These are phyloP conservation scores for Phytophthora sp. DNA, from an alignment of 352 stramenopile species.

Conservation along the genomic window DNA sequence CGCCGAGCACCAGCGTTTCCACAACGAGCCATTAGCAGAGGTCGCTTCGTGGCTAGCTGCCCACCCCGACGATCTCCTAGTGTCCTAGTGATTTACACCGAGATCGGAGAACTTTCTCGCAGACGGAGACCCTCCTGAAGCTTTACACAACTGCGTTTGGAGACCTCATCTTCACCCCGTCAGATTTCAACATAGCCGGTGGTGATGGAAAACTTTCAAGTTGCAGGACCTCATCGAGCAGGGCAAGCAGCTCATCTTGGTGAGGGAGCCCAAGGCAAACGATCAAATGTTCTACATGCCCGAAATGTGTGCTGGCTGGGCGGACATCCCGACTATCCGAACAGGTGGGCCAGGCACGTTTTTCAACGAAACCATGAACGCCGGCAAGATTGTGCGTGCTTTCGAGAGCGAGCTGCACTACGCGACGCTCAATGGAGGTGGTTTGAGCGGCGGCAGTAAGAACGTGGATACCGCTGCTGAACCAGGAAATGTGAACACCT, in stretches of 20 bases:
- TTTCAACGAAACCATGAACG: conserved; percentile 43
- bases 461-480: conserved; percentile 15
- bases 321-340: conserved; percentile 32
- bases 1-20: conserved; percentile 54
- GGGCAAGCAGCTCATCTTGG: conserved; percentile 56
- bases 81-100: conserved; percentile 58
- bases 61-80: conserved; percentile 46
- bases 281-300: conserved; percentile 54
- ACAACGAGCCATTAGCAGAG: conserved; percentile 55
- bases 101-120: conserved; percentile 49
- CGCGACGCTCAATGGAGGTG: conserved; percentile 41
- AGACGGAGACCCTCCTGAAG: conserved; percentile 41
- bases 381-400: conserved; percentile 47
- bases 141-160: conserved; percentile 51
- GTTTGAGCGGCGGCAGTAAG: conserved; percentile 19
- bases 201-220: conserved; percentile 49
- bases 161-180: conserved; percentile 50
- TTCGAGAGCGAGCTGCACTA: conserved; percentile 58
- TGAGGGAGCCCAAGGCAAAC: conserved; percentile 44
- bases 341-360: conserved; percentile 24
- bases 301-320: conserved; percentile 49
- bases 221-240: conserved; percentile 46
- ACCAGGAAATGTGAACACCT: conserved; percentile 27
- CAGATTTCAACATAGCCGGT: conserved; percentile 34
- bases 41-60: conserved; percentile 55